Conservation (phyloP, 2,329 filamentous ascomycete genomes). For the Celoporthe dispersa region DNA sequence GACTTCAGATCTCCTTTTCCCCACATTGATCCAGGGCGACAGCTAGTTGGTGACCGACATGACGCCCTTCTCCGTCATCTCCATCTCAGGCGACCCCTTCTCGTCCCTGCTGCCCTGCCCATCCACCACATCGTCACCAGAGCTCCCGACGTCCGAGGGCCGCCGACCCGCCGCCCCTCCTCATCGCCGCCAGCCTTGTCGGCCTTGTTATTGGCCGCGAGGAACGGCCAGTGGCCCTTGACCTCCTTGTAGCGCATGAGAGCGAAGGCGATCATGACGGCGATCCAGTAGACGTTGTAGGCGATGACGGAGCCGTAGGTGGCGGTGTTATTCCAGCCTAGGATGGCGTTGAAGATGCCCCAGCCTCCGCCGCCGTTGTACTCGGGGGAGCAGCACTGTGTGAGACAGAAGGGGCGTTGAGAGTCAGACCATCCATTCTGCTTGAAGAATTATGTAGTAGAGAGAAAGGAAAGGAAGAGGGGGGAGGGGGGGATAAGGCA, state of each 20-base stretch:
- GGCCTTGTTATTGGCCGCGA: conserved; percentile 15
- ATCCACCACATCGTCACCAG: neutral
- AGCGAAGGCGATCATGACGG: conserved; percentile 60
- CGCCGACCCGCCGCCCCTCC: neutral
- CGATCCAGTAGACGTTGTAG: conserved; percentile 72
- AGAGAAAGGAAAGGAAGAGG: conserved; percentile 18
- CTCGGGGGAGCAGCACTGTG: conserved; percentile 69
- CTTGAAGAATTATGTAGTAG: neutral
- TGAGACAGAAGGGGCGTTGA: conserved; percentile 1
- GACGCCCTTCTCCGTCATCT: conserved; percentile 6
- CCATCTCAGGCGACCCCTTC: neutral
- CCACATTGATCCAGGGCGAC: neutral
- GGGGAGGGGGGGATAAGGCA: too few relatives aligned
- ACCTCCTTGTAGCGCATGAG: conserved; percentile 58
- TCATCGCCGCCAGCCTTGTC: neutral
- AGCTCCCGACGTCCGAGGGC: neutral
- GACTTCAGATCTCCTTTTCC: neutral
- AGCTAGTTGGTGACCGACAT: neutral
- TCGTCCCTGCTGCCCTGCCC: neutral
- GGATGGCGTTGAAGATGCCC: conserved; percentile 74
- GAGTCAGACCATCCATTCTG: conserved; percentile 23
- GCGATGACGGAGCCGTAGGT: conserved; percentile 70
- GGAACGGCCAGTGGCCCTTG: conserved; percentile 27
- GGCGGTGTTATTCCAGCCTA: conserved; percentile 72
- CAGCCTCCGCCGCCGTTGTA: conserved; percentile 69